phyloP scores from a whole-genome alignment of 2,329 filamentous ascomycete species.

The Penicillium nordicum region DNA sequence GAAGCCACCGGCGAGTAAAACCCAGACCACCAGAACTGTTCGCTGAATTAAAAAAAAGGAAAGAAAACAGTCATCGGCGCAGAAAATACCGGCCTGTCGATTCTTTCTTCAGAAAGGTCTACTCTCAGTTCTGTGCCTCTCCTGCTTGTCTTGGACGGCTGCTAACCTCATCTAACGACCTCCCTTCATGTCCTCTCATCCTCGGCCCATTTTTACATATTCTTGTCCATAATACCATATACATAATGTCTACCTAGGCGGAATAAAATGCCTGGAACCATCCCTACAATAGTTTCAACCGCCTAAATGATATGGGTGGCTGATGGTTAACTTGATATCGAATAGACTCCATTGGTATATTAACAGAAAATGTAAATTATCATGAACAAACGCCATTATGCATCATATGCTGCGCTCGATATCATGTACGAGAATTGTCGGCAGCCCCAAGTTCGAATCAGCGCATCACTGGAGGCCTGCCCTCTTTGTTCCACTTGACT shows the following conservation, averaged over 20 bases:
- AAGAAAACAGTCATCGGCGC: not conserved
- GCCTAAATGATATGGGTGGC: not conserved
- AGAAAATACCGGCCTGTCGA: slow-evolving; percentile 8
- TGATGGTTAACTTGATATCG: not conserved
- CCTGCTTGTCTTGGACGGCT: not conserved
- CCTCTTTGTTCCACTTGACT: slow-evolving; percentile 96
- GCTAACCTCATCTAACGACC: not conserved
- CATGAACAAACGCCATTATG: slow-evolving; percentile 21
- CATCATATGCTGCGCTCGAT: slow-evolving; percentile 8
- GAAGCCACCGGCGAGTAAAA: slow-evolving; percentile 49
- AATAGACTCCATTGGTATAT: slow-evolving; percentile 16
- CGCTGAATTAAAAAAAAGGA: not conserved
- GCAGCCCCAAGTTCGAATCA: slow-evolving; percentile 43
- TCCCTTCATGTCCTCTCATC: not conserved
- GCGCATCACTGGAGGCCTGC: slow-evolving; percentile 86
- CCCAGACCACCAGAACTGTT: not conserved
- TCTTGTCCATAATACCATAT: not conserved
- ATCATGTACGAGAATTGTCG: slow-evolving; percentile 3
- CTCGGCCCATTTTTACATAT: not conserved
- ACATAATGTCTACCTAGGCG: not conserved
- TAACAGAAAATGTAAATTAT: slow-evolving; percentile 8
- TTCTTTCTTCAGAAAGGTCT: too few relatives aligned
- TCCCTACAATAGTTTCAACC: not conserved
- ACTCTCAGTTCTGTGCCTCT: not conserved
- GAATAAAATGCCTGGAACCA: not conserved